Evolutionary conservation across 2,329 filamentous ascomycete genomes (phyloP), one percentile per base, ranked within the genome.

Genomic region (Penicillium brasilianum): DNA sequence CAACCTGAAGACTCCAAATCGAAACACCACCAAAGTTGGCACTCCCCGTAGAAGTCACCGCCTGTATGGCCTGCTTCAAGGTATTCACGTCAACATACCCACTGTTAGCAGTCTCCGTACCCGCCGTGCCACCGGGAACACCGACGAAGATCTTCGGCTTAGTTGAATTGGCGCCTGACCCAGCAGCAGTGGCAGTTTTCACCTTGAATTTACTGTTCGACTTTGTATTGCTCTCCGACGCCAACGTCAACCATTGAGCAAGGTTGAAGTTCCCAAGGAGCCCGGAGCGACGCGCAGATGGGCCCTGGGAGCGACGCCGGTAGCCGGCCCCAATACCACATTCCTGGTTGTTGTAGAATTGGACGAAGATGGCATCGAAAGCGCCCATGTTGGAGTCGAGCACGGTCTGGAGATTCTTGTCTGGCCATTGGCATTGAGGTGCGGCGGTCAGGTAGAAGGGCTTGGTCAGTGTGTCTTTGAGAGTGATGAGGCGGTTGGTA

Each of bases 1-100:
- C 64, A 8, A 63, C 65, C 50, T 77, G 74, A 46, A 25, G 30
- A 53, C 36, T 39, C 50, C 50, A 53, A 28, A 53, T 53, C 30
- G 50, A 53, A 2, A 53, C 50, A 13, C 50, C 50, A n/a, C 50
- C 50, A 28, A 53, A 53, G 20, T 53, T 37, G 16, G 28, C 48
- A 37, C 28, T 16, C 7, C 30, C 30, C 1, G 1, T 32, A 20
- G 22, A 74, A 77, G 28, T 37, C 8, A 53, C 50, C 6, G 18
- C 25, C 37, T 37, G 18, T 10, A 55, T 55, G 8, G 37, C 52
- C 18, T 36, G 25, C 37, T 55, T 55, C 32, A 55, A 22, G 7
- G 37, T 37, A 30, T 20, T 20, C 16, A 34, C 22, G 7, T 37
- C 28, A 11, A 55, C 52, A 43, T 55, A 55, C 14, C 52, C 52